A percentile compares a stretch with the other conserved stretches of the same genome.
Evolutionary conservation across 1,139 yeast genomes (phyloP).

Genomic region (Zygosaccharomyces sapae): DNA sequence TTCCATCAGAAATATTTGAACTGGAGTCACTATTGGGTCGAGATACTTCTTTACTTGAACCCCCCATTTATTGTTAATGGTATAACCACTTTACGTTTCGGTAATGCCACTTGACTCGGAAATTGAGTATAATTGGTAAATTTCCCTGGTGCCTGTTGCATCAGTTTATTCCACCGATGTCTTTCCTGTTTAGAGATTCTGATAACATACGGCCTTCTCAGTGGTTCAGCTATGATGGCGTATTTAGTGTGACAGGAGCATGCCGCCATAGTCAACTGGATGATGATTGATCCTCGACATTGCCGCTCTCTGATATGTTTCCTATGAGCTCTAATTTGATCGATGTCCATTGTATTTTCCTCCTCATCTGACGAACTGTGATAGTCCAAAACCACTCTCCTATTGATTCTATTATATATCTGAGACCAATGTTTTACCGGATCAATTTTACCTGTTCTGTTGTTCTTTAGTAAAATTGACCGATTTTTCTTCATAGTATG

Average conservation of each 20-base stretch:
- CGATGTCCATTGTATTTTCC: slow-evolving; percentile 23
- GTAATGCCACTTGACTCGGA: slow-evolving; percentile 23
- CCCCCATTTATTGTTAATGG: slow-evolving; percentile 14
- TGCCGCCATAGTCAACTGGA: slow-evolving; percentile 14
- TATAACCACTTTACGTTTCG: slow-evolving; percentile 12
- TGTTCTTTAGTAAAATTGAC: slow-evolving; percentile 18
- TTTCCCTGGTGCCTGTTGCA: slow-evolving; percentile 12
- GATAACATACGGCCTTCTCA: slow-evolving; percentile 29
- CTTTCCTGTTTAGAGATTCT: slow-evolving; percentile 23
- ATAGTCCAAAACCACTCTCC: slow-evolving; percentile 23
- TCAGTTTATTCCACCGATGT: slow-evolving; percentile 19
- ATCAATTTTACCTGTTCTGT: slow-evolving; percentile 17
- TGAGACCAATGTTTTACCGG: slow-evolving; percentile 16
- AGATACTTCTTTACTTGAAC: neutral
- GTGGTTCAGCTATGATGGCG: slow-evolving; percentile 33
- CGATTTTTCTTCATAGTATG: slow-evolving; percentile 40
- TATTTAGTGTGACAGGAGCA: slow-evolving; percentile 13
- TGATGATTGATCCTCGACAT: slow-evolving; percentile 27
- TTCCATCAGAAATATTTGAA: neutral
- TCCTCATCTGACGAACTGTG: slow-evolving; percentile 35
- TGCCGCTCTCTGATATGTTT: slow-evolving; percentile 17
- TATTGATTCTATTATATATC: slow-evolving; percentile 22
- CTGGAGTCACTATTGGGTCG: neutral
- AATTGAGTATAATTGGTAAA: slow-evolving; percentile 16
- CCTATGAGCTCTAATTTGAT: slow-evolving; percentile 21